Evolutionary conservation across 805 yeast genomes (phyloP).

Genomic region (Candida nitratophila): DNA sequence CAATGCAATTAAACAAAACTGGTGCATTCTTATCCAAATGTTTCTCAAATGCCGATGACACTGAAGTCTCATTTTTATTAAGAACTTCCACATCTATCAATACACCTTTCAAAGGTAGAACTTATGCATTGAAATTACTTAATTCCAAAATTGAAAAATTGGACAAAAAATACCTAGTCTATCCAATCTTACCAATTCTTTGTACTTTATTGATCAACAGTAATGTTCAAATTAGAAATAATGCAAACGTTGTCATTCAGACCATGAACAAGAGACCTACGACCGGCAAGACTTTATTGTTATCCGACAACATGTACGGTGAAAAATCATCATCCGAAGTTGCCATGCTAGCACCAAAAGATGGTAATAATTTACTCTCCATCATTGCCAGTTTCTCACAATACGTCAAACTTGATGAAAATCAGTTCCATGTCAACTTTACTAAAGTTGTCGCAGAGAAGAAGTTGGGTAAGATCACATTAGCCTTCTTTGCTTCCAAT

Average conservation of each 20-base stretch:
- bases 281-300: slow-evolving; percentile 33
- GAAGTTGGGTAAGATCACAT: slow-evolving; percentile 46
- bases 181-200: slow-evolving; percentile 53
- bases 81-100: slow-evolving; percentile 51
- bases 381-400: slow-evolving; percentile 29
- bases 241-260: slow-evolving; percentile 31
- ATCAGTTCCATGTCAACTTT: slow-evolving; percentile 34
- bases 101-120: slow-evolving; percentile 52
- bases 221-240: slow-evolving; percentile 42
- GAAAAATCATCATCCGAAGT: slow-evolving; percentile 32
- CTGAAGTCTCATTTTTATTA: slow-evolving; percentile 49
- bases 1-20: slow-evolving; percentile 24
- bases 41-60: slow-evolving; percentile 7
- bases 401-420: slow-evolving; percentile 43
- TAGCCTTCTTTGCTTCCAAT: slow-evolving; percentile 67
- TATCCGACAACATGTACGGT: slow-evolving; percentile 56
- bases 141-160: slow-evolving; percentile 29
- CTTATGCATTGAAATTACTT: slow-evolving; percentile 38
- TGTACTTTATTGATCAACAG: slow-evolving; percentile 47
- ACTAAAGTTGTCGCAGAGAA: slow-evolving; percentile 36
- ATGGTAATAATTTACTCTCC: slow-evolving; percentile 40
- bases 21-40: slow-evolving; percentile 11
- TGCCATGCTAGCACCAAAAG: slow-evolving; percentile 58
- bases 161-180: slow-evolving; percentile 28
- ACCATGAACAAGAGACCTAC: slow-evolving; percentile 28